These are phyloP conservation scores for Pachysandra terminalis DNA, from an alignment of 164 flowering plant species.

Conservation along the genomic window DNA sequence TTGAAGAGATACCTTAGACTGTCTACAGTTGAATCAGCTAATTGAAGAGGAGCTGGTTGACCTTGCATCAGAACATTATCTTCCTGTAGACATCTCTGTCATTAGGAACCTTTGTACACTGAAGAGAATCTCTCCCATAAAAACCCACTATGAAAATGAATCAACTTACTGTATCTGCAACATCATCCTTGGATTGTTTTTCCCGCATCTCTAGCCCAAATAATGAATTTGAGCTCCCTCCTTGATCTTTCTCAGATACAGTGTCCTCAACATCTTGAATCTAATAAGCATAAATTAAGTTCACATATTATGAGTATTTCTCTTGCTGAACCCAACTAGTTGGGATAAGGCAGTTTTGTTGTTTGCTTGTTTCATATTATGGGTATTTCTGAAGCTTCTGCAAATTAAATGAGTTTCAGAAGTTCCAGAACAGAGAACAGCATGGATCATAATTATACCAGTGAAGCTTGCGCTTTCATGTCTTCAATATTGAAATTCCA, in stretches of 20 bases:
- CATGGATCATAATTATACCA: slow-evolving; percentile 41
- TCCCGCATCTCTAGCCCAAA: slow-evolving; percentile 31
- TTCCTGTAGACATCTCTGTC: slow-evolving; percentile 40
- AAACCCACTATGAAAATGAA: slow-evolving; percentile 1
- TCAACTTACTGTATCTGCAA: slow-evolving; percentile 33
- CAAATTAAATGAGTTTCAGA: background rate
- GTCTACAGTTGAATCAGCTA: slow-evolving; percentile 24
- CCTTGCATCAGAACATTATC: slow-evolving; percentile 29
- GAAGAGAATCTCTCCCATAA: background rate
- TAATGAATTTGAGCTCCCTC: too few species aligned
- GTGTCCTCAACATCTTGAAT: slow-evolving; percentile 67
- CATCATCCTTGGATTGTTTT: slow-evolving; percentile 25
- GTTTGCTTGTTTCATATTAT: too few species aligned
- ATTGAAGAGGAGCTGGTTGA: slow-evolving; percentile 24
- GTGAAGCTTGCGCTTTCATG: slow-evolving; percentile 82
- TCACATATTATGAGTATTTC: background rate
- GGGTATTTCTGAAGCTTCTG: background rate
- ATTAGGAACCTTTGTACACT: slow-evolving; percentile 8
- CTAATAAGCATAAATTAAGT: slow-evolving; percentile 32
- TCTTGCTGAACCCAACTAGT: too few species aligned
- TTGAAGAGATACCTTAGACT: slow-evolving; percentile 34
- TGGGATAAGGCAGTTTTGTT: too few species aligned
- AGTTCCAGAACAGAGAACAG: background rate
- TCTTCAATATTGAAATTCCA: slow-evolving; percentile 96
- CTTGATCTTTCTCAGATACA: slow-evolving; percentile 35